Base-by-base conservation (phyloP, 345 rosid genomes). In the Pugionium cornutum region DNA sequence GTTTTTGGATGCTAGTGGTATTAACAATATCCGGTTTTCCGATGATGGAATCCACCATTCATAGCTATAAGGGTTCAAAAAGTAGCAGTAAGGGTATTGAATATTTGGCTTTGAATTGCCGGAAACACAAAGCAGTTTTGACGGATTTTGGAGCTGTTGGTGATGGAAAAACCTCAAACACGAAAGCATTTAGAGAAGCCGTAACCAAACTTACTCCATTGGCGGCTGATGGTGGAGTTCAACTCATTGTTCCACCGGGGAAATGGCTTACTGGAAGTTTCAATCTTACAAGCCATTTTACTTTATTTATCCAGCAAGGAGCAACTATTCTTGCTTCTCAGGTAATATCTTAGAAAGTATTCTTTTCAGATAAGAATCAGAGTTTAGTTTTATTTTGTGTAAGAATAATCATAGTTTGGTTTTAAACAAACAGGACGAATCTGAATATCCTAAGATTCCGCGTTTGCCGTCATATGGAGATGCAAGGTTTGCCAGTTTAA, bases 231-330 rank as follows among this genome's bases (percentile, higher is more conserved):
- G 92, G 18, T 18, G 18, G 18, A 18, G 18, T 18, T 18, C 18
- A 18, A 18, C 18, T 18, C 18, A 18, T 18, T 35, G 81, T 90
- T 1, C 95, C 97, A 0, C 75, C 85, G 0, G 97, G 97, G 51
- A 86, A 80, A 58, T 88, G 90, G 89, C 67, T 90, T 43, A 88
- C 95, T 6, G 92, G 97, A 25, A 86, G 90, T 70, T 84, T 18
- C 18, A 18, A 18, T 18, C 18, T 18, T 18, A 18, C 18, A 18
- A 18, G 18, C 18, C 18, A 18, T 18, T 18, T 18, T 18, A 18
- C 18, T 18, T 18, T 18, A 18, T 18, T 18, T 18, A 18, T 18
- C 18, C 80, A 79, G 2, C 80, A 82, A 55, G 87, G 78, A 37
- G 91, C 89, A 5, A 74, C 81, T 62, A 74, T 86, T 68, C 83